Evolutionary conservation across 371 early-diverging fungal genomes (phyloP), one percentile per base, ranked within the genome.

Genomic region (Zancudomyces culisetae): DNA sequence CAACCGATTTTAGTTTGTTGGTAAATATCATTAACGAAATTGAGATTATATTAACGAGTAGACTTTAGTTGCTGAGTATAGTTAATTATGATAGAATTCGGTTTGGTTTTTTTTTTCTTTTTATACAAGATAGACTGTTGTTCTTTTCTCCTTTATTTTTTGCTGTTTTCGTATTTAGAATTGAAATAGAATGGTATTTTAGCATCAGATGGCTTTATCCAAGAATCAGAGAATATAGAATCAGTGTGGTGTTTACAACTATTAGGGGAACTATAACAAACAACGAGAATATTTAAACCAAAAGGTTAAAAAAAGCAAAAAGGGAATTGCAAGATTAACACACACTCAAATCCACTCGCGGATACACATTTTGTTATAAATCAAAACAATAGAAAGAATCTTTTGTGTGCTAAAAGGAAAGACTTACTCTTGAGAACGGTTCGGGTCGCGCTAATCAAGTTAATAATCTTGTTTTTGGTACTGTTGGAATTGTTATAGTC

Each of bases 361-460:
- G 13, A 40, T 40, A 40, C n/a, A 40, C n/a, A 13, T n/a, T 40
- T n/a, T 40, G 13, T n/a, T 40, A 40, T 40, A n/a, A n/a, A n/a
- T n/a, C n/a, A n/a, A n/a, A n/a, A n/a, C n/a, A n/a, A n/a, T n/a
- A n/a, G 13, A n/a, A 40, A 40, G 13, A 13, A 40, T 13, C 40
- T 13, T 40, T 13, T 13, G 13, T 13, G 13, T 40, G 13, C n/a
- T 40, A 20, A 13, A 26, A 57, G 35, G 48, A 22, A 4, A 15
- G 30, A 72, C 75, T 59, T 79, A 90, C 90, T 81, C 74, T 91
- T 68, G 73, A 90, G 75, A 42, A 94, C 64, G 39, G 91, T 94
- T 65, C 91, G 72, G 27, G 90, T 83, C 0, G 95, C 91, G 0
- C 87, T 81, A 59, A 94, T 87, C 40, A 92, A 73, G 61, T 82